Evolutionary conservation across 306 rosid species (phyloP).

Genomic region (Macrotyloma uniflorum): DNA sequence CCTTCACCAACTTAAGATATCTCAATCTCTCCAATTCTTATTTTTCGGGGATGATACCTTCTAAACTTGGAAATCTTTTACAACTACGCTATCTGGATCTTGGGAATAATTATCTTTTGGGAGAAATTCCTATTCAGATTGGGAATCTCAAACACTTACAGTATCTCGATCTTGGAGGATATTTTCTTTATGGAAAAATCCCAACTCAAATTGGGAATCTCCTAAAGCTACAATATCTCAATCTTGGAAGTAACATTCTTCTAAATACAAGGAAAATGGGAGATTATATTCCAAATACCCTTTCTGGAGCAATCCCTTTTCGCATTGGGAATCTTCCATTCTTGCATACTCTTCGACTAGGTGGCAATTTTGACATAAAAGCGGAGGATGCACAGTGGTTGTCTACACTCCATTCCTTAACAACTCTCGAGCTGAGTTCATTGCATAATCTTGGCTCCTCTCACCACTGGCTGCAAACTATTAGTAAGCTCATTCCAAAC

Average conservation of each 20-base stretch:
- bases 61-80: background rate
- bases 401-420: slow-evolving; percentile 1
- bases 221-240: background rate
- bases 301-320: background rate
- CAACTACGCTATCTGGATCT: background rate
- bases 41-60: slow-evolving; percentile 3
- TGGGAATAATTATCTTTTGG: background rate
- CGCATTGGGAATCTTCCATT: background rate
- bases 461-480: background rate
- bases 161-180: background rate
- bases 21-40: background rate
- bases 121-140: background rate
- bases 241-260: background rate
- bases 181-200: background rate
- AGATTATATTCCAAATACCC: too few relatives aligned
- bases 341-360: background rate
- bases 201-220: background rate
- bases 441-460: background rate
- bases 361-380: background rate
- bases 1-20: background rate
- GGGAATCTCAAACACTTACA: background rate
- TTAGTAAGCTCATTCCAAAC: background rate
- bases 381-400: background rate
- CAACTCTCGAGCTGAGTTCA: background rate
- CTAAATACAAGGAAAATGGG: too few relatives aligned